Conservation (phyloP, 257 asterid genomes). For the Solanum gracilifrons region DNA sequence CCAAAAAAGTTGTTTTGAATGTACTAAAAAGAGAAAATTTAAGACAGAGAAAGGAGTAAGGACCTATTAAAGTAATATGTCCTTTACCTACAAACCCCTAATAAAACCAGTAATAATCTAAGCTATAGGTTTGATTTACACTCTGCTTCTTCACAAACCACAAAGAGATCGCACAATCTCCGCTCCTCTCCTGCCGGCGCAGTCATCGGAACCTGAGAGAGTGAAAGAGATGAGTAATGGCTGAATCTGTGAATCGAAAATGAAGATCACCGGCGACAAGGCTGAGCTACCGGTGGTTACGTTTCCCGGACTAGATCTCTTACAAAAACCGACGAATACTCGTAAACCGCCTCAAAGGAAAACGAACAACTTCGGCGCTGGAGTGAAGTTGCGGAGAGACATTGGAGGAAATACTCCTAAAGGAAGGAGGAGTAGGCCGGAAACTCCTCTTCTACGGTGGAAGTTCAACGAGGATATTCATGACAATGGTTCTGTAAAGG, state of each 20-base stretch:
- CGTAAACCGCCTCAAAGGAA: constrained; percentile 36
- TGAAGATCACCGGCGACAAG: constrained; percentile 35
- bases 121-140: background rate
- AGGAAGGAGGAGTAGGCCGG: constrained; percentile 35
- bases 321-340: constrained; percentile 4
- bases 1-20: background rate
- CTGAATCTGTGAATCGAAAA: constrained; percentile 16
- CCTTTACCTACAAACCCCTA: background rate
- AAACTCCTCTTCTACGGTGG: constrained; percentile 59
- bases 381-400: constrained; percentile 35
- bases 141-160: background rate
- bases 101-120: background rate
- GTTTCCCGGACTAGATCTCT: constrained; percentile 24
- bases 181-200: background rate
- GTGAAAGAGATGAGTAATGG: constrained; percentile 18
- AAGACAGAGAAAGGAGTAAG: background rate
- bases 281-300: constrained; percentile 3
- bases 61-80: background rate
- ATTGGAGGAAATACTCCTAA: constrained; percentile 8
- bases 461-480: constrained; percentile 30
- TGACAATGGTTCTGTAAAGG: constrained; percentile 5
- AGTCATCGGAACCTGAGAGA: background rate
- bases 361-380: constrained; percentile 17
- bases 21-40: background rate
- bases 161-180: background rate